These are phyloP conservation scores for Hemileccinum rubropunctum DNA, from an alignment of 768 basidiomycete genomes.

Conservation along the genomic window DNA sequence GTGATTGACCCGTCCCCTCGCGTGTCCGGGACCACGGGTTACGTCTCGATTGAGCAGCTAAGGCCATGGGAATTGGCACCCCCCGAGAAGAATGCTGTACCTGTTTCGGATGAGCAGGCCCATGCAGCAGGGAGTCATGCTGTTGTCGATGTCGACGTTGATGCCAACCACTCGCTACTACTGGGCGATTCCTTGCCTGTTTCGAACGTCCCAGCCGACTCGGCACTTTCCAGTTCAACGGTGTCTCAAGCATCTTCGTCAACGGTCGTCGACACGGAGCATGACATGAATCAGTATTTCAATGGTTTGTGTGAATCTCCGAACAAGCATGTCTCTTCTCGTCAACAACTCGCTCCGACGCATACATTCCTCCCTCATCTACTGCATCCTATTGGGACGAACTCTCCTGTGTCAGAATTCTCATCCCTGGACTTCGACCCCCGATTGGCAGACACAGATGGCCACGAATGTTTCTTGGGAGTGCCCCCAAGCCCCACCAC, in stretches of 20 bases:
- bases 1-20: background rate
- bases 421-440: slow-evolving; percentile 7
- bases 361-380: slow-evolving; percentile 12
- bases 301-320: slow-evolving; percentile 26
- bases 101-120: background rate
- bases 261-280: slow-evolving; percentile 11
- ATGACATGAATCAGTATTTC: slow-evolving; percentile 28
- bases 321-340: slow-evolving; percentile 5
- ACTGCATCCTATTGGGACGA: background rate
- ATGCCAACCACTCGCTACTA: too few species aligned
- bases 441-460: slow-evolving; percentile 3
- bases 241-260: background rate
- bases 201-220: background rate
- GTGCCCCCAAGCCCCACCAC: slow-evolving; percentile 25
- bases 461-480: slow-evolving; percentile 24
- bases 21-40: slow-evolving; percentile 6
- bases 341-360: background rate
- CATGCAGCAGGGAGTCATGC: background rate
- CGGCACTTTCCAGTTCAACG: background rate
- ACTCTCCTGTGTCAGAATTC: slow-evolving; percentile 4
- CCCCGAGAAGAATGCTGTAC: background rate
- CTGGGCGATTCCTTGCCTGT: background rate
- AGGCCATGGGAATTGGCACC: slow-evolving; percentile 18
- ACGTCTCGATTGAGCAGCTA: slow-evolving; percentile 5
- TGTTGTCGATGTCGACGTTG: background rate